These are phyloP conservation scores for Arthrobotrys megalospora DNA, from an alignment of 2,329 filamentous ascomycete genomes.

Conservation along the genomic window DNA sequence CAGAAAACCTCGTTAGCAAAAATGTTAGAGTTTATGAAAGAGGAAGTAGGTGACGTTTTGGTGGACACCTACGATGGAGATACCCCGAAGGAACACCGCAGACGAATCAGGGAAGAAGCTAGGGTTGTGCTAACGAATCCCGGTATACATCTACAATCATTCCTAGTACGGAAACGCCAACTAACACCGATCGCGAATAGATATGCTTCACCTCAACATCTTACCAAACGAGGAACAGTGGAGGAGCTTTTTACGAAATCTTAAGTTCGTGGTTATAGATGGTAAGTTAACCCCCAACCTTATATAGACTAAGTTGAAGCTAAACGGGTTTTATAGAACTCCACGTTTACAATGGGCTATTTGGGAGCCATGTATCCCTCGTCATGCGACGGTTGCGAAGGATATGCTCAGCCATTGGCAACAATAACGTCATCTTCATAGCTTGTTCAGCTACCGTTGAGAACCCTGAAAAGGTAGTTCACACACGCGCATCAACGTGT, in stretches of 20 bases:
- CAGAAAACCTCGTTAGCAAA: constrained; percentile 90
- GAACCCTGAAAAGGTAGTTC: constrained; percentile 76
- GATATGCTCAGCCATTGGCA: constrained; percentile 91
- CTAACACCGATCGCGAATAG: constrained; percentile 66
- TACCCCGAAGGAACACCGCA: constrained; percentile 84
- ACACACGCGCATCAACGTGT: not conserved
- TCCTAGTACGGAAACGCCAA: not conserved
- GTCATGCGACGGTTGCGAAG: constrained; percentile 91
- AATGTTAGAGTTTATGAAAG: constrained; percentile 81
- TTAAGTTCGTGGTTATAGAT: constrained; percentile 84
- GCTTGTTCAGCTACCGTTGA: constrained; percentile 97
- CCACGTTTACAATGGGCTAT: constrained; percentile 95
- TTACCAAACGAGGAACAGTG: constrained; percentile 91
- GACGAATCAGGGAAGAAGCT: constrained; percentile 86
- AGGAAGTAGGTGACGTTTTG: constrained; percentile 79
- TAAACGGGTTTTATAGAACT: constrained; percentile 76
- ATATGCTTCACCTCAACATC: constrained; percentile 97
- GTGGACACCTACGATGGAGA: constrained; percentile 98
- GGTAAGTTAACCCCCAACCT: constrained; percentile 67
- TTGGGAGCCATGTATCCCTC: constrained; percentile 93
- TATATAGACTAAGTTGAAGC: not conserved
- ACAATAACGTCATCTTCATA: constrained; percentile 86
- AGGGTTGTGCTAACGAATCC: constrained; percentile 97
- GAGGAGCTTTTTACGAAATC: constrained; percentile 87
- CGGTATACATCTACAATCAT: constrained; percentile 8